A percentile compares a stretch with the other conserved stretches of the same genome.
These are phyloP conservation scores for Hypoxylon sp. DNA, from an alignment of 2,329 filamentous ascomycete species.

Conservation along the genomic window DNA sequence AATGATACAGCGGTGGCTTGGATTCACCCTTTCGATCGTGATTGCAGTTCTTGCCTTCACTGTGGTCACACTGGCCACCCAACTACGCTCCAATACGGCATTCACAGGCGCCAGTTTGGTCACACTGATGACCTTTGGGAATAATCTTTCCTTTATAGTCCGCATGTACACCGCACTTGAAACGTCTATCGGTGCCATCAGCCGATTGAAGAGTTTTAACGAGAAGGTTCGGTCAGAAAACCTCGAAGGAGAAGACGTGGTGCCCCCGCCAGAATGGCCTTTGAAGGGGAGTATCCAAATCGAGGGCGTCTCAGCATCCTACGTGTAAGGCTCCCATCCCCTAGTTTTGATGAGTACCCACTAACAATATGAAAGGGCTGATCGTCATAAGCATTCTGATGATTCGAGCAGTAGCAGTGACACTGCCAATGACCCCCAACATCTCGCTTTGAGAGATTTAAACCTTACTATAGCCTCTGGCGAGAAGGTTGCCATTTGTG, in stretches of 20 bases:
- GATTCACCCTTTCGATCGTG: slow-evolving; percentile 30
- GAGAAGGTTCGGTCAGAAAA: slow-evolving; percentile 39
- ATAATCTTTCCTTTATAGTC: slow-evolving; percentile 42
- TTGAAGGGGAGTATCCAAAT: slow-evolving; percentile 38
- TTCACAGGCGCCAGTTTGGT: slow-evolving; percentile 44
- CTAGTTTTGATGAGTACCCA: slow-evolving; percentile 1
- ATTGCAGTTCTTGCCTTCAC: slow-evolving; percentile 38
- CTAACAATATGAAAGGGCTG: neutral
- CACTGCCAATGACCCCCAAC: neutral
- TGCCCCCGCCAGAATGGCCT: slow-evolving; percentile 42
- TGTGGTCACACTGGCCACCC: slow-evolving; percentile 37
- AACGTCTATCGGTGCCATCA: slow-evolving; percentile 47
- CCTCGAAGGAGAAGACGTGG: slow-evolving; percentile 36
- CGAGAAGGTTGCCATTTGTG: slow-evolving; percentile 47
- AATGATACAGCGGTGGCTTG: slow-evolving; percentile 53
- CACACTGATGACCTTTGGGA: slow-evolving; percentile 45
- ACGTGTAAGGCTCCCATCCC: slow-evolving; percentile 25
- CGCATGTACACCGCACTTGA: slow-evolving; percentile 44
- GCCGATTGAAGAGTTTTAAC: slow-evolving; percentile 40
- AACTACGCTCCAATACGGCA: slow-evolving; percentile 36
- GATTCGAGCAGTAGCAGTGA: slow-evolving; percentile 1
- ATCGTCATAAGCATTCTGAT: neutral
- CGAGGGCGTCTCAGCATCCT: slow-evolving; percentile 41
- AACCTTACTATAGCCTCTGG: slow-evolving; percentile 41
- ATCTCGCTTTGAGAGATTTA: slow-evolving; percentile 43